Percentiles rank a stretch among this genome's conserved stretches.
Conservation (phyloP, 2,329 filamentous ascomycete genomes). For the Phoma sp. region DNA sequence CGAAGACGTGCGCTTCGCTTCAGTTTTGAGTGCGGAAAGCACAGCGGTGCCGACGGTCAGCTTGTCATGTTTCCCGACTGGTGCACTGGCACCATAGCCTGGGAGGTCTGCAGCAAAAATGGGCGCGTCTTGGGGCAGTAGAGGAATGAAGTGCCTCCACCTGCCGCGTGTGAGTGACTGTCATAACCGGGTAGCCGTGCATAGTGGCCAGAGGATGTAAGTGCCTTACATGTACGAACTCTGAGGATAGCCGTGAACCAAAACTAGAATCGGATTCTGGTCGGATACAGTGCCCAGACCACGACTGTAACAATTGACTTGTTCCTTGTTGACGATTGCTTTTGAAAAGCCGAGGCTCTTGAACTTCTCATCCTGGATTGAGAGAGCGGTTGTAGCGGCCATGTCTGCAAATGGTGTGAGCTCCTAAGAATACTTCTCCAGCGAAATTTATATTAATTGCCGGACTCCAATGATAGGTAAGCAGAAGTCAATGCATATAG, state of each 20-base stretch:
- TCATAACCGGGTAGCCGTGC: background rate
- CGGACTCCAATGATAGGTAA: background rate
- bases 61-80: constrained; percentile 38
- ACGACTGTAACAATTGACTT: constrained; percentile 37
- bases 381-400: constrained; percentile 28
- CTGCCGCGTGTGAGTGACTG: constrained; percentile 13
- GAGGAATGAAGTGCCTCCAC: constrained; percentile 43
- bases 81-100: constrained; percentile 39
- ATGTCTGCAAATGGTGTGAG: constrained; percentile 7
- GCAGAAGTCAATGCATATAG: background rate
- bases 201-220: background rate
- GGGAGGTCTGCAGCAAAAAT: constrained; percentile 42
- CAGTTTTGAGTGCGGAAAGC: constrained; percentile 31
- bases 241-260: constrained; percentile 44
- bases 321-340: constrained; percentile 32
- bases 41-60: constrained; percentile 34
- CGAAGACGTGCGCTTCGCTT: constrained; percentile 27
- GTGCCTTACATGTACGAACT: constrained; percentile 36
- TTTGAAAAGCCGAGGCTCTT: constrained; percentile 35
- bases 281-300: constrained; percentile 28
- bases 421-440: background rate
- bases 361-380: constrained; percentile 39
- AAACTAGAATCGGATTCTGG: constrained; percentile 38
- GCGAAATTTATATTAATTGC: background rate
- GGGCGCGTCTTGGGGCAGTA: constrained; percentile 33